Base-by-base conservation (phyloP, 2,329 filamentous ascomycete genomes). In the Microcyclospora tardicrescens region DNA sequence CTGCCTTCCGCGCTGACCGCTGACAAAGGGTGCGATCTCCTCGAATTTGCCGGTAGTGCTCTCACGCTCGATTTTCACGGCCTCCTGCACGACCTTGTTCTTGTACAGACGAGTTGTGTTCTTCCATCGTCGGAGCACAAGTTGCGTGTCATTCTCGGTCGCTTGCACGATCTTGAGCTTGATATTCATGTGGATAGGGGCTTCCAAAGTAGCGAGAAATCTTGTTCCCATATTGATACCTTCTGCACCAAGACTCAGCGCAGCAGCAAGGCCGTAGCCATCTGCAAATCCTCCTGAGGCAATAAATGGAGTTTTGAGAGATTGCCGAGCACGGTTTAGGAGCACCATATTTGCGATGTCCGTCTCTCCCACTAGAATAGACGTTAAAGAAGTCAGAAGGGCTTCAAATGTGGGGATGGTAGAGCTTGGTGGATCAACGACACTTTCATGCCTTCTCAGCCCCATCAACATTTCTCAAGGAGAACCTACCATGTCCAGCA, bases 171-270 rank as follows among this genome's bases (percentile, higher is more conserved):
- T 98, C 50, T 81, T 72, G 61, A 93, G 72, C 72, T 98, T 98
- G 68, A 98, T 85, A 50, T 93, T 93, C 36, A 76, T 60, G 65
- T 98, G 91, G 47, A 98, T 83, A 1, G 91, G 91, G 11, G 87
- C 79, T 64, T 96, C 91, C 33, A 89, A 71, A 0, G 91, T 96
- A 66, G 82, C 89, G 83, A 98, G 93, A 68, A 96, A 98, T 32
- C 91, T 72, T 10, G 91, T 98, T 41, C 91, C 91, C 91, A 98
- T 98, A 66, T 98, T 98, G 66, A 96, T 79, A 46, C 91, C 91
- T 60, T 84, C 84, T 0, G 91, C 91, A 28, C 91, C 91, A 10
- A 98, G 73, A 31, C 81, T 80, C 51, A 98, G 68, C 6, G 91
- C 91, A 2, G 91, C 91, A 1, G 91, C 91, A 14, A 98, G 73